Percentiles rank a stretch among this genome's conserved stretches.
Conservation (phyloP, 164 flowering plant species). For the Cinnamomum chago region DNA sequence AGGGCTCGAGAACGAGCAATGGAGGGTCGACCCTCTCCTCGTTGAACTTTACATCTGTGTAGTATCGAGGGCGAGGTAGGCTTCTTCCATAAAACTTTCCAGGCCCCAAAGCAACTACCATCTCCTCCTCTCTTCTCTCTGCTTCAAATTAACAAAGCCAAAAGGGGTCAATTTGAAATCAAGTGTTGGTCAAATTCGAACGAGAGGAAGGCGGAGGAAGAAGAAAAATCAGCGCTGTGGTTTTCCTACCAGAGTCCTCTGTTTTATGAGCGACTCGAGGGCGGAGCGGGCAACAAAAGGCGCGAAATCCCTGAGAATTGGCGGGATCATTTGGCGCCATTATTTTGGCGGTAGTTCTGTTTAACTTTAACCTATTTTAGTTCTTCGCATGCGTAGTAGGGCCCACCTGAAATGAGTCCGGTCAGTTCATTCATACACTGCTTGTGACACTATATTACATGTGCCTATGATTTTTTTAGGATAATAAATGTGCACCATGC, state of each 20-base stretch:
- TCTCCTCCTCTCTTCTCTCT: slow-evolving; percentile 7
- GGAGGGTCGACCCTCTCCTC: slow-evolving; percentile 72
- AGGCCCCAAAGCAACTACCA: slow-evolving; percentile 66
- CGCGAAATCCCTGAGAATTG: background rate
- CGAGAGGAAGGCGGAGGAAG: background rate
- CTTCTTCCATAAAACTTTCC: slow-evolving; percentile 88
- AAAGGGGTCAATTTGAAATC: too few species aligned
- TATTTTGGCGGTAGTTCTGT: background rate
- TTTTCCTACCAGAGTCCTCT: too few species aligned
- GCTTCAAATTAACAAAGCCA: background rate
- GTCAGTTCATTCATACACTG: too few species aligned
- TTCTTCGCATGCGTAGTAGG: too few species aligned
- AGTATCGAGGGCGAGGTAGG: slow-evolving; percentile 76
- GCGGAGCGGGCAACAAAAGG: background rate
- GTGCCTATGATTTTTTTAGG: too few species aligned
- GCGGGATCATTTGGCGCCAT: background rate
- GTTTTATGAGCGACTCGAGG: background rate
- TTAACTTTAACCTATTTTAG: too few species aligned
- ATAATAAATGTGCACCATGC: too few species aligned
- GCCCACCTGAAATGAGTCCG: too few species aligned
- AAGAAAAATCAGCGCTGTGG: too few species aligned
- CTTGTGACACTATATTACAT: too few species aligned
- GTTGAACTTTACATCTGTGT: slow-evolving; percentile 57
- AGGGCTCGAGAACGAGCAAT: slow-evolving; percentile 47
- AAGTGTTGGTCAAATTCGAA: too few species aligned